These are phyloP conservation scores for Pichia sp. DNA, from an alignment of 1,139 yeast species.

Conservation along the genomic window DNA sequence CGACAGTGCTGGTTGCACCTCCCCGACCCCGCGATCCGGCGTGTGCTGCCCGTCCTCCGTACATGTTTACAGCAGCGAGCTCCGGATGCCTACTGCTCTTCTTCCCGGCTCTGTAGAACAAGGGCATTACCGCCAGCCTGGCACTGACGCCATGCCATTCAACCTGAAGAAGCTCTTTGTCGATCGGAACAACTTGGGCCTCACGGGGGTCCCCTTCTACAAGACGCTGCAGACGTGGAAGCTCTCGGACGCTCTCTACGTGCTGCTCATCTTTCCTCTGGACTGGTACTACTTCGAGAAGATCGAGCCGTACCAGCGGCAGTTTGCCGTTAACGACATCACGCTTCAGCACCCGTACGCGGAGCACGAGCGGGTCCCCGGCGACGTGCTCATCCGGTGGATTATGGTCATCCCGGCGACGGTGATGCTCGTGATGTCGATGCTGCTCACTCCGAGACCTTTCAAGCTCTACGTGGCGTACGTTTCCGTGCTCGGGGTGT, in stretches of 20 bases:
- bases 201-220: slow-evolving; percentile 35
- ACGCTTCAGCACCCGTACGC: slow-evolving; percentile 73
- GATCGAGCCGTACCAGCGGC: slow-evolving; percentile 64
- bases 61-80: neutral
- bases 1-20: no score
- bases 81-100: neutral
- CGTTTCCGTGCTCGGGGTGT: slow-evolving; percentile 49
- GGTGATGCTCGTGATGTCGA: slow-evolving; percentile 35
- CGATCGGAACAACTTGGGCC: slow-evolving; percentile 50
- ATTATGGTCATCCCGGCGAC: slow-evolving; percentile 41
- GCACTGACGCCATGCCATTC: slow-evolving; percentile 2
- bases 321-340: slow-evolving; percentile 53
- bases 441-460: slow-evolving; percentile 33
- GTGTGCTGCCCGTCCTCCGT: no score
- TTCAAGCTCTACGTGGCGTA: slow-evolving; percentile 44
- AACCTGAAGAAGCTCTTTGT: slow-evolving; percentile 7
- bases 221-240: slow-evolving; percentile 50
- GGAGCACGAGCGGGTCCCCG: slow-evolving; percentile 55
- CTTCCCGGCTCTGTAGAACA: neutral
- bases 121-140: no score
- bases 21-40: no score
- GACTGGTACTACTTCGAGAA: slow-evolving; percentile 40
- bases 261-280: slow-evolving; percentile 39
- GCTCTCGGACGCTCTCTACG: slow-evolving; percentile 48
- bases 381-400: slow-evolving; percentile 35